Evolutionary conservation across 2,329 filamentous ascomycete species (phyloP), one percentile per base, ranked within the genome.

Genomic region (Fusarium musae): DNA sequence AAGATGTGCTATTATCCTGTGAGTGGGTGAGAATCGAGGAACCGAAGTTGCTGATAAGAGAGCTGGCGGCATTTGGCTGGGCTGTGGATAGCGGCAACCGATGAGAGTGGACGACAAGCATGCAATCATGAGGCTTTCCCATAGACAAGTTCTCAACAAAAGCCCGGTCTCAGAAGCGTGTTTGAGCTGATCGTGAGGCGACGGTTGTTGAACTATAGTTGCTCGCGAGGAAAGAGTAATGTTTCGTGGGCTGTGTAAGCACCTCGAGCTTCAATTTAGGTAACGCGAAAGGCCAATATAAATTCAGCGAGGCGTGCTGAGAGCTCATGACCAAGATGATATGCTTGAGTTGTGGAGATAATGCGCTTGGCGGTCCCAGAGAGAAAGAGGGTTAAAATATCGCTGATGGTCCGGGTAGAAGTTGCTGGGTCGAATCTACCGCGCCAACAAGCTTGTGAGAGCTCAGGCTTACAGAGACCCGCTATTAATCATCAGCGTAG

Each of bases 361-460:
- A n/a, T 42, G 21, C 21, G 13, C 21, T 42, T 15, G 13, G 21
- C 13, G 8, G 16, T 42, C n/a, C n/a, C n/a, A n/a, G 39, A 8
- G 12, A n/a, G 5, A n/a, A 2, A n/a, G 39, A 42, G 39, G 0
- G 3, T n/a, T 42, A 13, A n/a, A 4, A 10, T n/a, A 13, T n/a
- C 39, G 6, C 13, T 1, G 9, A n/a, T 0, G 0, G 8, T n/a
- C 13, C 9, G 4, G 21, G 39, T 16, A n/a, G 15, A 39, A 16
- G 0, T n/a, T 36, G 34, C 34, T 36, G 34, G 13, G 5, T n/a
- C 9, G 39, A 1, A 42, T 16, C 13, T 0, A n/a, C 39, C 13
- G 21, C 39, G 0, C 16, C 6, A n/a, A n/a, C 1, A 42, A n/a
- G n/a, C 7, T n/a, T 15, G 1, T 5, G 1, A 13, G 21, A n/a